Percentiles rank a stretch among this genome's conserved stretches.
These are phyloP conservation scores for Stemphylium vesicarium DNA, from an alignment of 2,329 filamentous ascomycete species.

Conservation along the genomic window DNA sequence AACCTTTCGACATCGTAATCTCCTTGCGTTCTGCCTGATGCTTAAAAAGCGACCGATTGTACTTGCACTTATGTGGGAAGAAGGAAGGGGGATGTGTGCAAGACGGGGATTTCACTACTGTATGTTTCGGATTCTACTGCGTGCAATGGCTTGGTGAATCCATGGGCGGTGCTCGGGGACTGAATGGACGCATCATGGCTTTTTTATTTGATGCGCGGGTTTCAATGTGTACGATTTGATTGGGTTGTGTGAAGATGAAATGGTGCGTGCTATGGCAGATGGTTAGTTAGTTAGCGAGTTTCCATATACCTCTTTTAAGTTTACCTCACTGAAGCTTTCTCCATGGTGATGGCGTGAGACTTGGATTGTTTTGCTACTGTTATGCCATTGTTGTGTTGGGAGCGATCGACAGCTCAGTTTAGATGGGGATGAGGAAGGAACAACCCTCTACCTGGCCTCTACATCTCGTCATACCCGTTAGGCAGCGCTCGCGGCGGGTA, in stretches of 20 bases:
- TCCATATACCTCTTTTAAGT: slow-evolving; percentile 10
- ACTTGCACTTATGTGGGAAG: slow-evolving; percentile 11
- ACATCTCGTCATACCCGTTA: too few species aligned
- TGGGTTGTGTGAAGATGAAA: slow-evolving; percentile 10
- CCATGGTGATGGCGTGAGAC: background rate
- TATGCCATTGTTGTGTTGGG: background rate
- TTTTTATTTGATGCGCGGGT: slow-evolving; percentile 6
- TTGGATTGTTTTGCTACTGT: background rate
- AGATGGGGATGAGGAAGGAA: background rate
- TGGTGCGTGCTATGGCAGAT: slow-evolving; percentile 1
- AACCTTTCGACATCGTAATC: slow-evolving; percentile 20
- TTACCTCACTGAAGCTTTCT: background rate
- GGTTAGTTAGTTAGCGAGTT: slow-evolving; percentile 12
- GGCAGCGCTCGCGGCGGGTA: too few species aligned
- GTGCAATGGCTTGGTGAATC: slow-evolving; percentile 12
- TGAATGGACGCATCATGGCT: slow-evolving; percentile 4
- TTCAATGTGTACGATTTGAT: slow-evolving; percentile 15
- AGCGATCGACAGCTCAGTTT: background rate
- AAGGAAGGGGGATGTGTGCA: slow-evolving; percentile 6
- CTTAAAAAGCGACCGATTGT: slow-evolving; percentile 29
- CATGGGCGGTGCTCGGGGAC: slow-evolving; percentile 1
- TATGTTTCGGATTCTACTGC: slow-evolving; percentile 27
- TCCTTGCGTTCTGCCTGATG: slow-evolving; percentile 20
- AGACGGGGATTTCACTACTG: slow-evolving; percentile 18
- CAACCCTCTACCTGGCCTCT: too few species aligned